A percentile compares a stretch with the other conserved stretches of the same genome.
Conservation (phyloP, 2,329 filamentous ascomycete species). For the Pyrenochaeta sp. region DNA sequence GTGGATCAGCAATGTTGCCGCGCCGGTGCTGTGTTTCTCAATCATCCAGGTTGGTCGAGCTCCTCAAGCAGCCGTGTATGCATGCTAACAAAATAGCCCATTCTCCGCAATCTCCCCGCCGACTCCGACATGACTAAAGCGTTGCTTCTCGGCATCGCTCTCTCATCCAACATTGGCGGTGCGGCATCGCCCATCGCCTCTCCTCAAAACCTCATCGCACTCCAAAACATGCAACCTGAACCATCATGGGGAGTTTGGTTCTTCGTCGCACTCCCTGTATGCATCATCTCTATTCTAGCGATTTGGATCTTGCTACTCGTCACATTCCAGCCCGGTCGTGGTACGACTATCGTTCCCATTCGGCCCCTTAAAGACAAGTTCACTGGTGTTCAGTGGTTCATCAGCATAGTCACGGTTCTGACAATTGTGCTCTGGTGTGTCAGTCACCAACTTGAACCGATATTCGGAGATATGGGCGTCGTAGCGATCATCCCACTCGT, state of each 20-base stretch:
- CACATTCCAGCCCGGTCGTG: slow-evolving; percentile 84
- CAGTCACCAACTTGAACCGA: slow-evolving; percentile 82
- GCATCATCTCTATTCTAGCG: slow-evolving; percentile 83
- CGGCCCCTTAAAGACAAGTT: slow-evolving; percentile 89
- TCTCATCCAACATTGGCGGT: slow-evolving; percentile 94
- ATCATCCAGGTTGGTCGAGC: slow-evolving; percentile 79
- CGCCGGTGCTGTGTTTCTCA: slow-evolving; percentile 94
- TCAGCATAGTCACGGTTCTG: slow-evolving; percentile 79
- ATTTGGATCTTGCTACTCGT: slow-evolving; percentile 89
- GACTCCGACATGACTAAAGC: slow-evolving; percentile 95
- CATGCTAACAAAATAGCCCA: slow-evolving; percentile 68
- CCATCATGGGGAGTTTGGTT: slow-evolving; percentile 98
- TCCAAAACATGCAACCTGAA: slow-evolving; percentile 92
- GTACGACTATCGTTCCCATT: slow-evolving; percentile 90
- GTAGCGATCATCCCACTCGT: slow-evolving; percentile 96
- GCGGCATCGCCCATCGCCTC: slow-evolving; percentile 97
- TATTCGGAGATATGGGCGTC: slow-evolving; percentile 98
- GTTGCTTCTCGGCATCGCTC: slow-evolving; percentile 91
- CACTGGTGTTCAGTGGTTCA: slow-evolving; percentile 90
- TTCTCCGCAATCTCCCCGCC: slow-evolving; percentile 88
- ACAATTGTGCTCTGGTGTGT: slow-evolving; percentile 95
- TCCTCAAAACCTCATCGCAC: slow-evolving; percentile 94
- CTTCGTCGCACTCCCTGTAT: slow-evolving; percentile 92
- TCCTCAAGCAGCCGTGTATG: not conserved
- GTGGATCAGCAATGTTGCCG: slow-evolving; percentile 98